Conservation (phyloP, 2,329 filamentous ascomycete species). For the Sporothrix pallida region DNA sequence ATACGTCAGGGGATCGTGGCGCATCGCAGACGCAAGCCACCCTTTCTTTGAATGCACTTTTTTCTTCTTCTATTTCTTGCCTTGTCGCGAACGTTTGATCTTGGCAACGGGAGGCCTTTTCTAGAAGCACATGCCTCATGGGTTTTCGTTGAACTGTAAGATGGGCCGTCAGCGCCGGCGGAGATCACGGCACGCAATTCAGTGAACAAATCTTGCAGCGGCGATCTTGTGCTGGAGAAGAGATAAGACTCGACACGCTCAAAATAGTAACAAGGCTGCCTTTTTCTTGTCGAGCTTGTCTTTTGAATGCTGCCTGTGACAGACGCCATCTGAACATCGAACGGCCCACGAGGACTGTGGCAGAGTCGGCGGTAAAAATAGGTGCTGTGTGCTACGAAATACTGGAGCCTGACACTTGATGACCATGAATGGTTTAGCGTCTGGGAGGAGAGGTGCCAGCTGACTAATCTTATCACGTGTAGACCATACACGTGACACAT, state of each 20-base stretch:
- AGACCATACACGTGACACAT: background rate
- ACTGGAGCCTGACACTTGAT: background rate
- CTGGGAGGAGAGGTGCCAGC: no score
- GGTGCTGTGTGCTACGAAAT: background rate
- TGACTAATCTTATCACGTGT: background rate
- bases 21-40: conserved; percentile 15
- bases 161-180: background rate
- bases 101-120: conserved; percentile 17
- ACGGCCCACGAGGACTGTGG: conserved; percentile 1
- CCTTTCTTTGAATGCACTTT: no score
- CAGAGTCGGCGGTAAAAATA: conserved; percentile 22
- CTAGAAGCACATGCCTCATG: background rate
- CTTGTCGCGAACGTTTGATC: background rate
- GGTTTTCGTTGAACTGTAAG: background rate
- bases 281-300: background rate
- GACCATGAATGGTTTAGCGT: no score
- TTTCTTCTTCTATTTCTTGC: conserved; percentile 4
- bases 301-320: background rate
- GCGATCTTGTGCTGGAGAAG: background rate
- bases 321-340: background rate
- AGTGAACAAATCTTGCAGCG: background rate
- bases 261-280: conserved; percentile 1
- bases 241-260: background rate
- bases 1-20: conserved; percentile 18
- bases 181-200: background rate